Evolutionary conservation across 805 yeast species (phyloP).

Genomic region (Cyberlindnera veronae): DNA sequence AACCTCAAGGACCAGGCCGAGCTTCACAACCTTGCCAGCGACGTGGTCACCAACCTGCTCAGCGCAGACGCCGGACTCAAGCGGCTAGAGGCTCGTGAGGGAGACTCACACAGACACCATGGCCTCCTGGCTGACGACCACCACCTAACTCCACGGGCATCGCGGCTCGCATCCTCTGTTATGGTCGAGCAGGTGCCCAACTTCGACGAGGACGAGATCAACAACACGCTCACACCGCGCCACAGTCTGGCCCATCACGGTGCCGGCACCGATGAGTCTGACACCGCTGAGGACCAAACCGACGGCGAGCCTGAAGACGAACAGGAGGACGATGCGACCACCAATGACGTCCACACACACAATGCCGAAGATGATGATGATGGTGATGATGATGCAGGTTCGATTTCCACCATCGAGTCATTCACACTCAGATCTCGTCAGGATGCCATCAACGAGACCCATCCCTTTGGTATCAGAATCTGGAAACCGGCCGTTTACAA

Average conservation of each 20-base stretch:
- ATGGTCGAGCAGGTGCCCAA: slow-evolving; percentile 8
- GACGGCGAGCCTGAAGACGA: slow-evolving; percentile 40
- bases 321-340: too few relatives aligned
- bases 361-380: slow-evolving; percentile 40
- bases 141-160: slow-evolving; percentile 7
- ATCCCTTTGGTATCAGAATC: slow-evolving; percentile 96
- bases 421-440: slow-evolving; percentile 89
- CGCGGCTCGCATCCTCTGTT: slow-evolving; percentile 3
- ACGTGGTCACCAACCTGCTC: slow-evolving; percentile 20
- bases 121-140: slow-evolving; percentile 1
- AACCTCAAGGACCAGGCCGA: slow-evolving; percentile 17
- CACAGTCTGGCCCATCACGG: slow-evolving; percentile 1
- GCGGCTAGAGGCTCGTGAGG: slow-evolving; percentile 25
- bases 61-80: slow-evolving; percentile 26
- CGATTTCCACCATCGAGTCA: slow-evolving; percentile 65
- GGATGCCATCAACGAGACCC: slow-evolving; percentile 93
- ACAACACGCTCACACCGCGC: slow-evolving; percentile 3
- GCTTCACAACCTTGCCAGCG: slow-evolving; percentile 15
- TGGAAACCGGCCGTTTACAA: slow-evolving; percentile 98
- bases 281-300: slow-evolving; percentile 40
- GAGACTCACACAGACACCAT: slow-evolving; percentile 21
- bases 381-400: slow-evolving; percentile 29
- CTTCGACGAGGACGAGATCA: slow-evolving; percentile 5
- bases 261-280: slow-evolving; percentile 32
- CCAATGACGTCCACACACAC: too few relatives aligned